phyloP scores from a whole-genome alignment of 495 filamentous ascomycete genomes.

The Xylaria curta region DNA sequence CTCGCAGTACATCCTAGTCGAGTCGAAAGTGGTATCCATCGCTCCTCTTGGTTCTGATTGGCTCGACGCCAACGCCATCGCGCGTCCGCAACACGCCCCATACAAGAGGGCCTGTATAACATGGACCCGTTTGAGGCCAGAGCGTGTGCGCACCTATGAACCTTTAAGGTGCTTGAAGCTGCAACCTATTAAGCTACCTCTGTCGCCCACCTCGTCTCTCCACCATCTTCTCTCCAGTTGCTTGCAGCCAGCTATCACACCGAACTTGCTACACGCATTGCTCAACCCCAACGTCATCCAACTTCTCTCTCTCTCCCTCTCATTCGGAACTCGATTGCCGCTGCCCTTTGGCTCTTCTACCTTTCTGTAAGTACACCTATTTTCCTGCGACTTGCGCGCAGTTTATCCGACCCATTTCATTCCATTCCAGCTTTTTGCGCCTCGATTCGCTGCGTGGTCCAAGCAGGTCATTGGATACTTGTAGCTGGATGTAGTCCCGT shows the following conservation, averaged over 20 bases:
- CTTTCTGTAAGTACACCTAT: not conserved
- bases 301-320: too few species aligned
- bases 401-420: not conserved
- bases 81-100: constrained; percentile 21
- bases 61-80: constrained; percentile 14
- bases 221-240: not conserved
- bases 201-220: not conserved
- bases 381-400: not conserved
- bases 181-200: not conserved
- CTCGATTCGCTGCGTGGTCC: too few species aligned
- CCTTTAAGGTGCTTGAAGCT: too few species aligned
- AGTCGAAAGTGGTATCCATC: not conserved
- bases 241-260: constrained; percentile 8
- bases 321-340: too few species aligned
- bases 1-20: not conserved
- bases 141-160: not conserved
- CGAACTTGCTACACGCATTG: not conserved
- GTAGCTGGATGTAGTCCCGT: too few species aligned
- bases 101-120: not conserved
- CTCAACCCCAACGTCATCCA: too few species aligned
- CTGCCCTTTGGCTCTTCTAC: too few species aligned
- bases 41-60: not conserved
- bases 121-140: constrained; percentile 1
- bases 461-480: too few species aligned
- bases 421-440: too few species aligned